These are phyloP conservation scores for Phytophthora sojae DNA, from an alignment of 352 stramenopile species.

Conservation along the genomic window DNA sequence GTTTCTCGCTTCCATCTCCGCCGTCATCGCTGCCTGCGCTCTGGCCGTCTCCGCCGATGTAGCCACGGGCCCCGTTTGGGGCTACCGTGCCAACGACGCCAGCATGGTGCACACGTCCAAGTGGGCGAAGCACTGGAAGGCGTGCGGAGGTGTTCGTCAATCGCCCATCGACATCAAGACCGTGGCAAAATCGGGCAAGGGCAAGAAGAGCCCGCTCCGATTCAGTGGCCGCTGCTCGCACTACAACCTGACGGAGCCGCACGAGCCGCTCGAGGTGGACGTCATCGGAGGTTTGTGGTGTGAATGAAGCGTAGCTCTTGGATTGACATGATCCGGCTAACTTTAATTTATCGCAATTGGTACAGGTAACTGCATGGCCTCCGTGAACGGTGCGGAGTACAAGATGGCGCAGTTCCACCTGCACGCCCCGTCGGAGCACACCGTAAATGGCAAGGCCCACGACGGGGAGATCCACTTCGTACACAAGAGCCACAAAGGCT, in stretches of 20 bases:
- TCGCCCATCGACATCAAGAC: slow-evolving; percentile 55
- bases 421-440: slow-evolving; percentile 69
- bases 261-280: slow-evolving; percentile 13
- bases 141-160: slow-evolving; percentile 43
- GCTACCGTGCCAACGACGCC: slow-evolving; percentile 33
- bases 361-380: slow-evolving; percentile 25
- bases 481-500: slow-evolving; percentile 47
- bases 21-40: slow-evolving; percentile 23
- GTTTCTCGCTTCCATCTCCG: slow-evolving; percentile 26
- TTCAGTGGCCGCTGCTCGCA: slow-evolving; percentile 43
- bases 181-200: slow-evolving; percentile 10
- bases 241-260: slow-evolving; percentile 39
- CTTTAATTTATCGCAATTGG: not conserved
- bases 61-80: slow-evolving; percentile 30
- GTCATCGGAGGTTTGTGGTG: slow-evolving; percentile 26
- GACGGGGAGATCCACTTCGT: slow-evolving; percentile 72
- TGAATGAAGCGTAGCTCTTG: too few species aligned
- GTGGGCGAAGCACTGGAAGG: slow-evolving; percentile 33
- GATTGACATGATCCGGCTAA: too few species aligned
- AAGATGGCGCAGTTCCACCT: slow-evolving; percentile 53
- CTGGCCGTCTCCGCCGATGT: slow-evolving; percentile 25
- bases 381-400: slow-evolving; percentile 17
- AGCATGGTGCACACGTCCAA: slow-evolving; percentile 35
- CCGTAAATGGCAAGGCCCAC: slow-evolving; percentile 52
- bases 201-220: slow-evolving; percentile 26